These are phyloP conservation scores for Castanospermum australe DNA, from an alignment of 306 rosid species.

Conservation along the genomic window DNA sequence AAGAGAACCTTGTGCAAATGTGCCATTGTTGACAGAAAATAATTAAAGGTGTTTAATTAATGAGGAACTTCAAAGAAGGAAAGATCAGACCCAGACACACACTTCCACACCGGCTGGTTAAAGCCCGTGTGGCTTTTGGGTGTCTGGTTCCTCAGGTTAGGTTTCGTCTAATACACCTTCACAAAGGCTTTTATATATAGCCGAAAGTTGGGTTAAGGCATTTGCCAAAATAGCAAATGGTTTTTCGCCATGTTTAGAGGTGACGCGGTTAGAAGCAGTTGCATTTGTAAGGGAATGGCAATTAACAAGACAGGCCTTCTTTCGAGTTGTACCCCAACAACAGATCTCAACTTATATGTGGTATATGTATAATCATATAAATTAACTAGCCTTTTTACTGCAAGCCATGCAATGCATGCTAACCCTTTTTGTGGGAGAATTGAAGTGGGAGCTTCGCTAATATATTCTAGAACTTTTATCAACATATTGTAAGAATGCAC, in stretches of 20 bases:
- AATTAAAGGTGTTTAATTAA: not conserved
- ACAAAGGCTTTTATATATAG: not conserved
- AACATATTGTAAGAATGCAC: too few relatives aligned
- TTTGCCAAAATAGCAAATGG: conserved; percentile 10
- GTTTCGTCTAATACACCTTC: not conserved
- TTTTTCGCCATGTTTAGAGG: not conserved
- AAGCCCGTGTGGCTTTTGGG: conserved; percentile 5
- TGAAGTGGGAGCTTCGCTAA: too few relatives aligned
- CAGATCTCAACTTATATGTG: not conserved
- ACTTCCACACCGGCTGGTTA: not conserved
- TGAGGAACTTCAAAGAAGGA: not conserved
- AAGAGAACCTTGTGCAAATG: conserved; percentile 30
- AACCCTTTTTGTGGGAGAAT: not conserved
- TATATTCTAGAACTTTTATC: too few relatives aligned
- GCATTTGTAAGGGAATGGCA: not conserved
- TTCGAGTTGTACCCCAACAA: not conserved
- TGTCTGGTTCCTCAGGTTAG: not conserved
- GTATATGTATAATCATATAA: not conserved
- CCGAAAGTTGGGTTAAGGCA: not conserved
- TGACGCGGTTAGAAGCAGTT: not conserved
- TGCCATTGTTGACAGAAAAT: conserved; percentile 40
- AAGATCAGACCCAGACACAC: not conserved
- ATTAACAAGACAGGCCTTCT: not conserved
- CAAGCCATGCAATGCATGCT: too few relatives aligned
- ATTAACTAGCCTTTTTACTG: too few relatives aligned